A percentile compares a stretch with the other conserved stretches of the same genome.
These are phyloP conservation scores for Neonectria punicea DNA, from an alignment of 2,329 filamentous ascomycete species.

Conservation along the genomic window DNA sequence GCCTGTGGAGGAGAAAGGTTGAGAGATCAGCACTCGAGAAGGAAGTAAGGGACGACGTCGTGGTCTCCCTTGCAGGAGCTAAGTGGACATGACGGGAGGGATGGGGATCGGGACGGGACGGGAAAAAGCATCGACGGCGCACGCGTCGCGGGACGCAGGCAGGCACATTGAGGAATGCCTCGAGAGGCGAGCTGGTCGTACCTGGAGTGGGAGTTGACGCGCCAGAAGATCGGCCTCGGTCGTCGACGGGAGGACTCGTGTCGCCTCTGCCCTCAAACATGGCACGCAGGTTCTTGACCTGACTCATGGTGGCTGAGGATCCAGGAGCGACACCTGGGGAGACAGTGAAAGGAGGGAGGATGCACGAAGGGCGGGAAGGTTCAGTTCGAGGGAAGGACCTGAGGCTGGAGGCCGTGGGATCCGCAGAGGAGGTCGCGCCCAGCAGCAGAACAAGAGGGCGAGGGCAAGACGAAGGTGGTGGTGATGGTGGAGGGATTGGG, in stretches of 20 bases:
- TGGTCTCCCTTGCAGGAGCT: conserved; percentile 17
- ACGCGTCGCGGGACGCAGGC: conserved; percentile 23
- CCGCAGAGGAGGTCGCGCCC: conserved; percentile 5
- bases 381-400: conserved; percentile 27
- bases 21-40: conserved; percentile 37
- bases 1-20: conserved; percentile 38
- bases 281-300: conserved; percentile 79
- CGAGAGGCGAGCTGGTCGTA: conserved; percentile 32
- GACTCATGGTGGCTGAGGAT: conserved; percentile 65
- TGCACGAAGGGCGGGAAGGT: conserved; percentile 40
- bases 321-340: conserved; percentile 17
- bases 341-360: conserved; percentile 39
- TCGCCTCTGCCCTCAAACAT: conserved; percentile 82
- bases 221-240: conserved; percentile 76
- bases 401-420: conserved; percentile 20
- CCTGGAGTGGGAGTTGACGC: conserved; percentile 50
- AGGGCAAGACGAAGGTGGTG: conserved; percentile 10
- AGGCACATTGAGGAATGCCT: conserved; percentile 18
- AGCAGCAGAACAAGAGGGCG: conserved; percentile 14
- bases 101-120: neutral
- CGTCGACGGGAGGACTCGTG: conserved; percentile 64
- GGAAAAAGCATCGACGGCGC: conserved; percentile 21
- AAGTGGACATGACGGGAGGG: conserved; percentile 4
- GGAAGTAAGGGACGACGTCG: conserved; percentile 32
- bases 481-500: conserved; percentile 4